A percentile compares a stretch with the other conserved stretches of the same genome.
These are phyloP conservation scores for Gossypium thurberi DNA, from an alignment of 345 rosid genomes.

Conservation along the genomic window DNA sequence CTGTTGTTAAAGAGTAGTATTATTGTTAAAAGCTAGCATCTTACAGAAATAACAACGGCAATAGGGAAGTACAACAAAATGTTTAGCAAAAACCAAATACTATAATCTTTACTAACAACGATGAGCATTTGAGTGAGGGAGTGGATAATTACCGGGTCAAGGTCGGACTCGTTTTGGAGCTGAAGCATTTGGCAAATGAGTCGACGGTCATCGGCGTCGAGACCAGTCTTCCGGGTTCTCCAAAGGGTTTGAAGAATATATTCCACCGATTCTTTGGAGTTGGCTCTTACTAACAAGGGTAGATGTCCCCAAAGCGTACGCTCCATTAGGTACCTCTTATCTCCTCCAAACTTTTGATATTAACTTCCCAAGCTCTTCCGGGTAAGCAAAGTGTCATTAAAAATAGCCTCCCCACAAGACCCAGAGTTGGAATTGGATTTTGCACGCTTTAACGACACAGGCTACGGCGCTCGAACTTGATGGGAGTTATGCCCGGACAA, in stretches of 20 bases:
- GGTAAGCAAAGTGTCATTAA: neutral
- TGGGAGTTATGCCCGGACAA: neutral
- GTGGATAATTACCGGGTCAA: slow-evolving; percentile 45
- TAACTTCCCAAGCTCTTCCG: neutral
- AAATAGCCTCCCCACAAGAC: neutral
- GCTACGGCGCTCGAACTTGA: neutral
- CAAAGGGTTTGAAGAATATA: slow-evolving; percentile 54
- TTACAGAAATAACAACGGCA: neutral
- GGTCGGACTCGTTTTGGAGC: slow-evolving; percentile 50
- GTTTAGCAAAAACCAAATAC: neutral
- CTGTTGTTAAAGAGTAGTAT: neutral
- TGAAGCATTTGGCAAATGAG: slow-evolving; percentile 47
- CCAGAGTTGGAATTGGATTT: neutral
- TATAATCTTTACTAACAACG: neutral
- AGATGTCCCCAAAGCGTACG: slow-evolving; percentile 49
- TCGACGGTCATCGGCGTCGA: slow-evolving; percentile 46
- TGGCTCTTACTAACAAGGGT: slow-evolving; percentile 46
- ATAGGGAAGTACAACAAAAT: neutral
- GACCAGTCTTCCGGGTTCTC: slow-evolving; percentile 53
- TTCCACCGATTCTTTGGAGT: slow-evolving; percentile 57
- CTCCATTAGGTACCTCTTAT: slow-evolving; percentile 22
- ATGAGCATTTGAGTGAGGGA: neutral
- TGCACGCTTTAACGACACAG: neutral
- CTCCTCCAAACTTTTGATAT: neutral
- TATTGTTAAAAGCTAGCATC: neutral